Conservation (phyloP, 768 basidiomycete genomes). For the Kwoniella bestiolae region DNA sequence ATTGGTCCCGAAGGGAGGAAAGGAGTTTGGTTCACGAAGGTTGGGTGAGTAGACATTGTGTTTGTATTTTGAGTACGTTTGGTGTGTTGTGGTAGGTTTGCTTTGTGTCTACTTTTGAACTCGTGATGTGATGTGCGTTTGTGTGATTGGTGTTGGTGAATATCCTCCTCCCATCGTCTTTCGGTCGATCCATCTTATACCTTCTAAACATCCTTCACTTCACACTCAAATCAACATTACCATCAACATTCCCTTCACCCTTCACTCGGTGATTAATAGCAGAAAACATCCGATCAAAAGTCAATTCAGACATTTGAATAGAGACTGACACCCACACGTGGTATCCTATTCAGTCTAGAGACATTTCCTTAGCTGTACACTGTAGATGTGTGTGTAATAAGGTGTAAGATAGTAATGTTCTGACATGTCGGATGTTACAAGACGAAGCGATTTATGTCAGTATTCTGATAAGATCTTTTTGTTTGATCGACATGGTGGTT, state of each 20-base stretch:
- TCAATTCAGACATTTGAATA: conserved; percentile 11
- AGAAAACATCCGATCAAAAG: conserved; percentile 7
- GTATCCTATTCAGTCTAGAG: background rate
- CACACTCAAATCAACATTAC: conserved; percentile 1
- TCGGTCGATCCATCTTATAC: conserved; percentile 15
- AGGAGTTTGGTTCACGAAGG: conserved; percentile 27
- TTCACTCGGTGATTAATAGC: conserved; percentile 14
- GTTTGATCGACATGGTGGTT: background rate
- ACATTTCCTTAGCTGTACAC: background rate
- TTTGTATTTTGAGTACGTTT: background rate
- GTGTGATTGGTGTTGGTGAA: background rate
- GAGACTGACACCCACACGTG: conserved; percentile 17
- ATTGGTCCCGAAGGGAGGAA: conserved; percentile 13
- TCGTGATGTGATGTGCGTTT: background rate
- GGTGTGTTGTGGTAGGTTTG: background rate
- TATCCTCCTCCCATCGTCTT: background rate
- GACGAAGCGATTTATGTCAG: background rate
- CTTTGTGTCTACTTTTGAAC: background rate
- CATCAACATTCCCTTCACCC: conserved; percentile 13
- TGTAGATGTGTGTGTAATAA: background rate
- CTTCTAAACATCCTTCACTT: conserved; percentile 13
- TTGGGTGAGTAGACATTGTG: conserved; percentile 26
- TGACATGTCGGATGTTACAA: background rate
- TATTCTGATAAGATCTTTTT: background rate
- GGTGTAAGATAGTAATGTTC: background rate